Percentiles rank a stretch among this genome's conserved stretches.
These are phyloP conservation scores for Metroxylon sagu DNA, from an alignment of 176 grass and related monocot species.

Conservation along the genomic window DNA sequence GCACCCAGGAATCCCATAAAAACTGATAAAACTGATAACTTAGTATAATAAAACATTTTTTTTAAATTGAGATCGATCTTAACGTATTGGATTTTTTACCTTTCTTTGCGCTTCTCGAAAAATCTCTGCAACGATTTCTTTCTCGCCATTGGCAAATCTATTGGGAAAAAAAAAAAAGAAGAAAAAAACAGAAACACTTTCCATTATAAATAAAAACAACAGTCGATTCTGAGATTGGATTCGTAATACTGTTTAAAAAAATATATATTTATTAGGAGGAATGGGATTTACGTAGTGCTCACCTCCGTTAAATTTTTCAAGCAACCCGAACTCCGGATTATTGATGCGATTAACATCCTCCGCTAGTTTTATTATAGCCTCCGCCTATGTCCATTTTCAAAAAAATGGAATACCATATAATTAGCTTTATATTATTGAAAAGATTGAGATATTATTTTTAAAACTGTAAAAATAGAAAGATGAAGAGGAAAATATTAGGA, in stretches of 20 bases:
- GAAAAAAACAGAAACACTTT: neutral
- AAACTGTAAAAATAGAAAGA: too few species aligned
- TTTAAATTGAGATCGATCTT: too few species aligned
- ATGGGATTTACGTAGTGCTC: neutral
- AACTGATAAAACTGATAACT: too few species aligned
- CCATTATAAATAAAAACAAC: neutral
- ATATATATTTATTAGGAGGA: too few species aligned
- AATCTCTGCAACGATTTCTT: conserved; percentile 19
- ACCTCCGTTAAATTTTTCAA: conserved; percentile 1
- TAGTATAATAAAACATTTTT: too few species aligned
- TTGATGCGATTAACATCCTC: neutral
- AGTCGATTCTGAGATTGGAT: too few species aligned
- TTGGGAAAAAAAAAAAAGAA: neutral
- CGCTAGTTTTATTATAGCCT: conserved; percentile 2
- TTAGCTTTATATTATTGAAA: too few species aligned
- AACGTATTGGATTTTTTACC: neutral
- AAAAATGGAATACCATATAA: too few species aligned
- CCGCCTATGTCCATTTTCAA: neutral
- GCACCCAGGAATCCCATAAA: too few species aligned
- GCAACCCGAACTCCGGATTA: neutral
- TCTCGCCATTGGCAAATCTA: neutral
- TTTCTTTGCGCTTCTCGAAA: conserved; percentile 16
- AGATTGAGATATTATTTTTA: too few species aligned
- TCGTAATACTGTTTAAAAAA: too few species aligned
- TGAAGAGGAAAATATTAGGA: neutral